These are phyloP conservation scores for Rhizopus delemar DNA, from an alignment of 371 early-diverging fungal genomes.

Conservation along the genomic window DNA sequence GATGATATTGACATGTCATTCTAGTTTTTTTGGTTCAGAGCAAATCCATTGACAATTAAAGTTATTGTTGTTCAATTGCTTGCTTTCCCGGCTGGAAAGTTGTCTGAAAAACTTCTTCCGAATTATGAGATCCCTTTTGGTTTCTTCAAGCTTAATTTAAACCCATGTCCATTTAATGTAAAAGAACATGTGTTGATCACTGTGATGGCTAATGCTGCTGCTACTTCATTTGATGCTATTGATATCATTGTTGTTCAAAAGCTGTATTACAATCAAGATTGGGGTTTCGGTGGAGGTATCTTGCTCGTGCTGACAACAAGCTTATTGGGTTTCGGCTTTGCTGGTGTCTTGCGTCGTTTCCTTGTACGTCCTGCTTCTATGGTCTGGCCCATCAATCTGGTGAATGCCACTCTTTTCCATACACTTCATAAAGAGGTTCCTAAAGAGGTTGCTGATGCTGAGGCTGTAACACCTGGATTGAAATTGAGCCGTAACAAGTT, in stretches of 20 bases:
- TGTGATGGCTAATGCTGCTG: slow-evolving; percentile 64
- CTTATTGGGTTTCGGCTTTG: slow-evolving; percentile 82
- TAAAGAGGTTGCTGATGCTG: slow-evolving; percentile 37
- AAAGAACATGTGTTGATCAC: slow-evolving; percentile 74
- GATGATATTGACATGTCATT: background rate
- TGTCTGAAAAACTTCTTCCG: slow-evolving; percentile 63
- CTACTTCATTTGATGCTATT: slow-evolving; percentile 67
- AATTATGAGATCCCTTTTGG: slow-evolving; percentile 28
- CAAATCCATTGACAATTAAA: slow-evolving; percentile 62
- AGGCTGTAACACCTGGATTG: slow-evolving; percentile 31
- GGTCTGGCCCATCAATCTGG: slow-evolving; percentile 84
- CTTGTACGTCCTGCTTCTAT: slow-evolving; percentile 78
- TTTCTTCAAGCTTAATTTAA: slow-evolving; percentile 45
- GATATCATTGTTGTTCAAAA: slow-evolving; percentile 75
- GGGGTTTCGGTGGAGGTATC: slow-evolving; percentile 66
- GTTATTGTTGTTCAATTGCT: slow-evolving; percentile 70
- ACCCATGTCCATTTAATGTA: slow-evolving; percentile 78
- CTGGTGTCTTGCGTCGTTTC: slow-evolving; percentile 76
- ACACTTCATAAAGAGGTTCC: slow-evolving; percentile 63
- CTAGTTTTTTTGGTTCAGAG: slow-evolving; percentile 73
- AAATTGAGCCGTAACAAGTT: slow-evolving; percentile 55
- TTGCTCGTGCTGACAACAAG: slow-evolving; percentile 67
- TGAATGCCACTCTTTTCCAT: slow-evolving; percentile 74
- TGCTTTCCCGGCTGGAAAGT: slow-evolving; percentile 66
- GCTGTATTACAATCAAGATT: slow-evolving; percentile 63